Base-by-base conservation (phyloP, 2,329 filamentous ascomycete genomes). In the Ophiostoma ulmi region DNA sequence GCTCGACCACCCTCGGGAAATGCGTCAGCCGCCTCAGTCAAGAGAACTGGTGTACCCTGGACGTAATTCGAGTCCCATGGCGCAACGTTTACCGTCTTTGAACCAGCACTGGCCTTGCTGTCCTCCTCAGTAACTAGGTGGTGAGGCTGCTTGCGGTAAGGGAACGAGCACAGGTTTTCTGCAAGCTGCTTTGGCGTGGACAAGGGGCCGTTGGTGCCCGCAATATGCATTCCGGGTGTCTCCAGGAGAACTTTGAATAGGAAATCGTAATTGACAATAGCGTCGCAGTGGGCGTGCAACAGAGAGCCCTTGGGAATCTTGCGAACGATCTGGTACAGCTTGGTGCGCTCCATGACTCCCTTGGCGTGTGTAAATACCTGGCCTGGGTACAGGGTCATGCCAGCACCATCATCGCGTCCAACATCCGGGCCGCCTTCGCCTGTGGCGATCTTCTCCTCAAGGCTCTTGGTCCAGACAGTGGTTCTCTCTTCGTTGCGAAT, bases 351-450 rank as follows among this genome's bases (percentile, higher is more conserved):
- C 88, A 97, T 96, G 52, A 88, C 87, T n/a, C 89, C 86, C 79
- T 93, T 94, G 75, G 93, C 93, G 48, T 94, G 84, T 48, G 87
- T 89, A 80, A 97, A 97, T 91, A 97, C 95, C 90, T 97, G 97
- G 13, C 94, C 94, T 0, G 93, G 93, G 77, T 91, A 92, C 68
- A 94, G 82, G 0, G 73, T 72, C 48, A 71, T 69, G 71, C 71
- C 73, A 4, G 38, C 35, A 11, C 71, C 64, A n/a, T 41, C 70
- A 10, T 68, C 55, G 31, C 38, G 55, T 1, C 64, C 68, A 1
- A 38, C 44, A 4, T 55, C 74, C 88, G 87, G 72, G 87, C 85
- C 66, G 36, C 81, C 79, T n/a, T 80, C 82, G 70, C 87, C 81
- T 73, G 86, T 85, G 3, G 90, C 88, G 3, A 93, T 81, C 64